A percentile compares a stretch with the other conserved stretches of the same genome.
Evolutionary conservation across 1,284 basidiomycete species (phyloP).

Genomic region (Malassezia caprae): DNA sequence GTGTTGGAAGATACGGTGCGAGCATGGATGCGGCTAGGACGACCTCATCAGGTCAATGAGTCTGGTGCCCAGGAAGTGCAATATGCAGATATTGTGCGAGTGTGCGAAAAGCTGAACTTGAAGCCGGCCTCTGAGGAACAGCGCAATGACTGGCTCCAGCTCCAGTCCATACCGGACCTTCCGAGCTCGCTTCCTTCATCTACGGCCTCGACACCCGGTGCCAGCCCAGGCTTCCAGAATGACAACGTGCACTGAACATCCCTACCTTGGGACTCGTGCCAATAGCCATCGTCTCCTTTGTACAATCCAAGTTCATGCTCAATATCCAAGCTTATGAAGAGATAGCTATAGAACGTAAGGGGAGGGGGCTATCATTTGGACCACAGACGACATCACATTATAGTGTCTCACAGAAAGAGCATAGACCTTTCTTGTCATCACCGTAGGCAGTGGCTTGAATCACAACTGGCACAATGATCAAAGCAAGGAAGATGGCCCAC

Average conservation of each 20-base stretch:
- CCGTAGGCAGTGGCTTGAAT: conserved; percentile 20
- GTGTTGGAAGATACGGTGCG: conserved; percentile 10
- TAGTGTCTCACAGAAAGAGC: conserved; percentile 13
- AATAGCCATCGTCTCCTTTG: background rate
- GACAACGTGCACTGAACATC: too few species aligned
- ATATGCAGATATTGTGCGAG: conserved; percentile 1
- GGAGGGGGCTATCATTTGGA: background rate
- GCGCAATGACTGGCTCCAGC: conserved; percentile 4
- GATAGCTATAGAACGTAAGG: background rate
- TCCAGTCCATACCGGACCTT: conserved; percentile 5
- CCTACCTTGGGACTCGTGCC: too few species aligned
- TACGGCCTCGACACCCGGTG: background rate
- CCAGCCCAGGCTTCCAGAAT: background rate
- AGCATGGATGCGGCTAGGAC: conserved; percentile 7
- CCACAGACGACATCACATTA: conserved; percentile 4
- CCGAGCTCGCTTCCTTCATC: conserved; percentile 8
- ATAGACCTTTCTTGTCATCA: conserved; percentile 7
- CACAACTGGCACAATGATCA: conserved; percentile 51
- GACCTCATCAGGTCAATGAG: background rate
- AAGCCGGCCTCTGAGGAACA: background rate
- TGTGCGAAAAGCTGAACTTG: background rate
- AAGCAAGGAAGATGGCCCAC: conserved; percentile 64
- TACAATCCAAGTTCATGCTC: background rate
- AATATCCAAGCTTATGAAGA: background rate
- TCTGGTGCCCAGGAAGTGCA: background rate